These are phyloP conservation scores for Friedmanniomyces simplex DNA, from an alignment of 495 filamentous ascomycete species.

Conservation along the genomic window DNA sequence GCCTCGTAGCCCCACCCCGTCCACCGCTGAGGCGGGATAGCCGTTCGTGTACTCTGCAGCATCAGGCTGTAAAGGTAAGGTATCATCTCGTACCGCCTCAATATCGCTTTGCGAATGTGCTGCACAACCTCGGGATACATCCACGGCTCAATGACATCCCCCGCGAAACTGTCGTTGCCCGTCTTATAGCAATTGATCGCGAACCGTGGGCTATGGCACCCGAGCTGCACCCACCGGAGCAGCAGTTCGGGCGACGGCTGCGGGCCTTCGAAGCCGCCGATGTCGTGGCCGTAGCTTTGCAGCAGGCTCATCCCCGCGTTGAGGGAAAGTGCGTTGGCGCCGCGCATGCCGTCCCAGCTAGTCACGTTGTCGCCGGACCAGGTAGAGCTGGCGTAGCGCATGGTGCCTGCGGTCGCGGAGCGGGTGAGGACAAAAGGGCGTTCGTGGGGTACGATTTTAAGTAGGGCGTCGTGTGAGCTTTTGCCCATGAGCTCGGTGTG, in stretches of 20 bases:
- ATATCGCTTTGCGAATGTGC: constrained; percentile 50
- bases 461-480: constrained; percentile 52
- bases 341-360: constrained; percentile 50
- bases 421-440: constrained; percentile 57
- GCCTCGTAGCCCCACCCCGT: constrained; percentile 57
- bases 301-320: constrained; percentile 57
- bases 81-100: constrained; percentile 56
- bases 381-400: constrained; percentile 53
- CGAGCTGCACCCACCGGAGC: constrained; percentile 60
- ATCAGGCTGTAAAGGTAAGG: constrained; percentile 58
- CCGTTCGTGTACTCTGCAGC: constrained; percentile 47
- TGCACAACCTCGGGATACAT: constrained; percentile 57
- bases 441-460: constrained; percentile 42
- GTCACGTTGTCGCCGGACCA: constrained; percentile 44
- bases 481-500: constrained; percentile 59
- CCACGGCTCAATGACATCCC: constrained; percentile 63
- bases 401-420: constrained; percentile 56
- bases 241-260: constrained; percentile 58
- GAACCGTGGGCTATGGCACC: constrained; percentile 56
- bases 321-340: constrained; percentile 53
- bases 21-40: constrained; percentile 55
- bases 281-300: constrained; percentile 56
- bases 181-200: constrained; percentile 71
- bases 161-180: constrained; percentile 47
- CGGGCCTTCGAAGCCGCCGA: constrained; percentile 62